Conservation (phyloP, 1,284 basidiomycete species). For the Ustilago curta region DNA sequence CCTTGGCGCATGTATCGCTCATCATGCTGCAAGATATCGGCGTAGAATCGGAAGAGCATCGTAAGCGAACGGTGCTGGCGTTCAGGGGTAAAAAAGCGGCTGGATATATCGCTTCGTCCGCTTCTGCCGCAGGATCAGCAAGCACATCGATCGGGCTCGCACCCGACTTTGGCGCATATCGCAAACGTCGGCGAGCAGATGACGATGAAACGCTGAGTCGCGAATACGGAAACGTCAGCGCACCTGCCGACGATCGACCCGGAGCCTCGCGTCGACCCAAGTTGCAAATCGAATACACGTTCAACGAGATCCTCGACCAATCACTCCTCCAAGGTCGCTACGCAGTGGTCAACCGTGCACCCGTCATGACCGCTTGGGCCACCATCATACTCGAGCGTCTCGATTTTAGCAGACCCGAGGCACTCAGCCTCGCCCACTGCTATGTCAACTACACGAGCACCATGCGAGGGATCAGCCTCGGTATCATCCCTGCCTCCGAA, state of each 20-base stretch:
- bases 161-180: constrained; percentile 33
- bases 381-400: constrained; percentile 84
- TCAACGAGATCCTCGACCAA: constrained; percentile 57
- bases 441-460: constrained; percentile 88
- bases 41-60: constrained; percentile 47
- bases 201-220: constrained; percentile 53
- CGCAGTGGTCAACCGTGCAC: constrained; percentile 86
- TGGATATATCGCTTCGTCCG: constrained; percentile 21
- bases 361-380: constrained; percentile 93
- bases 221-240: constrained; percentile 55
- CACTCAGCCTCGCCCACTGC: constrained; percentile 87
- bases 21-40: constrained; percentile 55
- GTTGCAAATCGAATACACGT: constrained; percentile 43
- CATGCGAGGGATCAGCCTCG: constrained; percentile 42
- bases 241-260: constrained; percentile 16
- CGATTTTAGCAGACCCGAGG: constrained; percentile 86
- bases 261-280: constrained; percentile 14
- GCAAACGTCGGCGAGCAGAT: constrained; percentile 28
- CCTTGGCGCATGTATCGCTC: constrained; percentile 43
- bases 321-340: constrained; percentile 71
- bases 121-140: background rate
- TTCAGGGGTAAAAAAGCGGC: constrained; percentile 55
- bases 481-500: constrained; percentile 36
- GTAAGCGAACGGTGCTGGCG: constrained; percentile 51
- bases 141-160: constrained; percentile 22